Percentiles rank a stretch among this genome's conserved stretches.
phyloP scores from a whole-genome alignment of 208 protist genomes.

The Leishmania amazonensis region DNA sequence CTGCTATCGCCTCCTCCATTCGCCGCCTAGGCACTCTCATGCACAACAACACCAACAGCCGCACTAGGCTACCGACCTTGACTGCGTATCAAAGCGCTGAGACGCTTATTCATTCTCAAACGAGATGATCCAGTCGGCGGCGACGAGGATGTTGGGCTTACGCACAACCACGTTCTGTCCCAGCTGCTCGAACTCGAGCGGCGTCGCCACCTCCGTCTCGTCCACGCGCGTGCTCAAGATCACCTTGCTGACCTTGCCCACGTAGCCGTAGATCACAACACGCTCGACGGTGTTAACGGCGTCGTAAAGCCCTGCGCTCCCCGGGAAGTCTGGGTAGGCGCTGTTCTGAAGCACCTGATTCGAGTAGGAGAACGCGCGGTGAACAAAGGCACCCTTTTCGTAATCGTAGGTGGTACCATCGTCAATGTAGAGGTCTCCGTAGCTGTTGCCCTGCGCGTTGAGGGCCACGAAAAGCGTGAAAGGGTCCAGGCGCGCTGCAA shows the following conservation, averaged over 20 bases:
- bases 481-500: slow-evolving; percentile 86
- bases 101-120: slow-evolving; percentile 37
- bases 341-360: slow-evolving; percentile 36
- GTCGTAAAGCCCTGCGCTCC: not conserved
- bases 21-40: not conserved
- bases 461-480: slow-evolving; percentile 94
- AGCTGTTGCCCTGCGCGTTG: slow-evolving; percentile 59
- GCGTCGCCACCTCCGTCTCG: slow-evolving; percentile 12
- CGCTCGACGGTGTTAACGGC: slow-evolving; percentile 63
- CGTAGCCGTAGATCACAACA: slow-evolving; percentile 67
- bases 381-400: slow-evolving; percentile 50
- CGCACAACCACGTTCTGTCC: slow-evolving; percentile 60
- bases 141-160: slow-evolving; percentile 52
- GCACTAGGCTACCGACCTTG: not conserved
- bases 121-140: slow-evolving; percentile 61
- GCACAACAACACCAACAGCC: not conserved
- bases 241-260: slow-evolving; percentile 30
- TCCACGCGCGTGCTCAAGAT: slow-evolving; percentile 1
- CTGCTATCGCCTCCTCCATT: not conserved
- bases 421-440: slow-evolving; percentile 79
- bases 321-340: not conserved
- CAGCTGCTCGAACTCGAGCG: slow-evolving; percentile 62
- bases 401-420: slow-evolving; percentile 77
- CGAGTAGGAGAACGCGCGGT: slow-evolving; percentile 60
- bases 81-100: not conserved